phyloP scores from a whole-genome alignment of 164 flowering plant genomes.

The Nelumbo lutea region DNA sequence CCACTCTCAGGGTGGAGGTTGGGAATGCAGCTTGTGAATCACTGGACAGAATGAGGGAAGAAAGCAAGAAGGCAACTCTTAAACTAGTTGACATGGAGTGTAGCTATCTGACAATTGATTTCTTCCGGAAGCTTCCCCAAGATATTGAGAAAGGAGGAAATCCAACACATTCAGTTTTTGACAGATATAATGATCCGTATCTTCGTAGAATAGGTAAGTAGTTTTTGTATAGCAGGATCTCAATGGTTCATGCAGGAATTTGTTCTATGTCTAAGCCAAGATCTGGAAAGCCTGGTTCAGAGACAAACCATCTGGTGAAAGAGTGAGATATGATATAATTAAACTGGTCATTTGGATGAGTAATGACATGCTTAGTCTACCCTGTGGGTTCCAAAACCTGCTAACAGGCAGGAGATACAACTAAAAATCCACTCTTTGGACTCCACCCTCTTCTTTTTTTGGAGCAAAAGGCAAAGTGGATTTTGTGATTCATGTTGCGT shows the following conservation, averaged over 20 bases:
- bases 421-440: too few relatives aligned
- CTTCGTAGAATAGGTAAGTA: slow-evolving; percentile 75
- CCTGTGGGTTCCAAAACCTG: too few relatives aligned
- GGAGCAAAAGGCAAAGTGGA: too few relatives aligned
- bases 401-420: too few relatives aligned
- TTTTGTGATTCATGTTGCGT: too few relatives aligned
- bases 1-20: slow-evolving; percentile 53
- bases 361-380: too few relatives aligned
- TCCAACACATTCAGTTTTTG: slow-evolving; percentile 87
- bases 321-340: background rate
- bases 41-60: slow-evolving; percentile 78
- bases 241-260: background rate
- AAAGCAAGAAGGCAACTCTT: slow-evolving; percentile 80
- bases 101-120: slow-evolving; percentile 86
- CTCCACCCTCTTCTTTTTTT: too few relatives aligned
- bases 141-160: slow-evolving; percentile 97
- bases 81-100: slow-evolving; percentile 91
- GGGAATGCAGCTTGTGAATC: slow-evolving; percentile 70
- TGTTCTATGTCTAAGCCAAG: background rate
- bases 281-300: background rate
- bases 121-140: slow-evolving; percentile 96
- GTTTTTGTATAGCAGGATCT: background rate
- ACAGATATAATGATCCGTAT: slow-evolving; percentile 84
- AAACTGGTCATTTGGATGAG: background rate
- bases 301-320: background rate